Evolutionary conservation across 257 asterid genomes (phyloP).

Genomic region (Nicotiana knightiana): DNA sequence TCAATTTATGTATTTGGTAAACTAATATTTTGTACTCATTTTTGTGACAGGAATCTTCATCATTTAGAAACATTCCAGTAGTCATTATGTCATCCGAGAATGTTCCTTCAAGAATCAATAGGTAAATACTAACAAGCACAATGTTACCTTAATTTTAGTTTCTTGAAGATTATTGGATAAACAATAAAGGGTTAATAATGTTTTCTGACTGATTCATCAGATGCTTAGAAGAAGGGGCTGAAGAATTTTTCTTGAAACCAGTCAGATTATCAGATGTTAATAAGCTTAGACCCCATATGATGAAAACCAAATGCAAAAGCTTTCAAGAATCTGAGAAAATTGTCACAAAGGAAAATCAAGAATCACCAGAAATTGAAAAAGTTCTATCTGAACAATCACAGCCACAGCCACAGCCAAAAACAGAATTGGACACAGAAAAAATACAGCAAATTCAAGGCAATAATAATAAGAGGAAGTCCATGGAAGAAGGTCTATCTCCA

Average conservation of each 20-base stretch:
- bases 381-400: constrained; percentile 6
- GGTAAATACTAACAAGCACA: constrained; percentile 30
- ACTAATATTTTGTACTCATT: not conserved
- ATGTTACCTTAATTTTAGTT: not conserved
- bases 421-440: not conserved
- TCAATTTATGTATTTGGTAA: not conserved
- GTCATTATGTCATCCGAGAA: constrained; percentile 98
- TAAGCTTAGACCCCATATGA: constrained; percentile 75
- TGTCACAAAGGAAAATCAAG: constrained; percentile 18
- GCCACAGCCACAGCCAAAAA: constrained; percentile 4
- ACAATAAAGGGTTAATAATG: not conserved
- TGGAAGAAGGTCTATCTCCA: constrained; percentile 56
- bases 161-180: not conserved
- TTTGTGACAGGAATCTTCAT: constrained; percentile 69
- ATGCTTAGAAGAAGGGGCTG: constrained; percentile 95
- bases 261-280: constrained; percentile 75
- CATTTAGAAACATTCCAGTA: constrained; percentile 79
- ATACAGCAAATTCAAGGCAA: constrained; percentile 20
- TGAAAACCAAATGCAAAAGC: constrained; percentile 40
- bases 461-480: constrained; percentile 48
- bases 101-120: constrained; percentile 91
- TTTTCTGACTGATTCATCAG: constrained; percentile 24
- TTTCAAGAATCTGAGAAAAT: constrained; percentile 10
- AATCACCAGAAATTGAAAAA: constrained; percentile 17
- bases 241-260: constrained; percentile 88